phyloP scores from a whole-genome alignment of 371 early-diverging fungal species.

The Mucor racemosus region DNA sequence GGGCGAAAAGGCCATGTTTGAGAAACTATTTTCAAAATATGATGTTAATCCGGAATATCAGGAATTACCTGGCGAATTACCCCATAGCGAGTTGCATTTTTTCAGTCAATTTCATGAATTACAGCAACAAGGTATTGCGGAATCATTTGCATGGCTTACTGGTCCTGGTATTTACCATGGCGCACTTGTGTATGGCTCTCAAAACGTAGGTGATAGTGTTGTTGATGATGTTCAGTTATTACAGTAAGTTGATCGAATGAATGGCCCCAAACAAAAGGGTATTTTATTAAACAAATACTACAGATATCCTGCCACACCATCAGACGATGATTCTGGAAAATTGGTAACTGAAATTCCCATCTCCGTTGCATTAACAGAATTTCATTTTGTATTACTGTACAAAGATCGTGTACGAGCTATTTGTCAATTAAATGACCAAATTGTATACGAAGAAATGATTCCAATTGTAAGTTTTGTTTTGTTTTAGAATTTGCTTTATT shows the following conservation, averaged over 20 bases:
- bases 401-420: slow-evolving; percentile 75
- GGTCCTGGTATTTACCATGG: slow-evolving; percentile 88
- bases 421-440: slow-evolving; percentile 76
- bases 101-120: slow-evolving; percentile 70
- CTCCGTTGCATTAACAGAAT: slow-evolving; percentile 81
- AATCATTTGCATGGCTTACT: slow-evolving; percentile 80
- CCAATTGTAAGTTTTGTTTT: slow-evolving; percentile 32
- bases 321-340: slow-evolving; percentile 49
- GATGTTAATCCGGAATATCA: slow-evolving; percentile 71
- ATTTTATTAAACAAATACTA: background rate
- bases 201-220: slow-evolving; percentile 38
- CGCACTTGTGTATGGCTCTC: slow-evolving; percentile 44
- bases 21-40: slow-evolving; percentile 64
- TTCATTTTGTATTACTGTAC: slow-evolving; percentile 87
- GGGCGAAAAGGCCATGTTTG: slow-evolving; percentile 62
- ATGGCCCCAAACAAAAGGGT: background rate
- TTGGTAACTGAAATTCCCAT: slow-evolving; percentile 66
- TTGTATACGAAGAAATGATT: slow-evolving; percentile 82
- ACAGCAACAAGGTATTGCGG: slow-evolving; percentile 68
- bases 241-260: slow-evolving; percentile 49
- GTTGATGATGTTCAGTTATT: slow-evolving; percentile 77
- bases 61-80: slow-evolving; percentile 73
- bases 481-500: background rate
- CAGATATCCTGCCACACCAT: slow-evolving; percentile 49
- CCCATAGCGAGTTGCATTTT: slow-evolving; percentile 65